Conservation (phyloP, 2,329 filamentous ascomycete genomes). For the Mycocentrospora acerina region DNA sequence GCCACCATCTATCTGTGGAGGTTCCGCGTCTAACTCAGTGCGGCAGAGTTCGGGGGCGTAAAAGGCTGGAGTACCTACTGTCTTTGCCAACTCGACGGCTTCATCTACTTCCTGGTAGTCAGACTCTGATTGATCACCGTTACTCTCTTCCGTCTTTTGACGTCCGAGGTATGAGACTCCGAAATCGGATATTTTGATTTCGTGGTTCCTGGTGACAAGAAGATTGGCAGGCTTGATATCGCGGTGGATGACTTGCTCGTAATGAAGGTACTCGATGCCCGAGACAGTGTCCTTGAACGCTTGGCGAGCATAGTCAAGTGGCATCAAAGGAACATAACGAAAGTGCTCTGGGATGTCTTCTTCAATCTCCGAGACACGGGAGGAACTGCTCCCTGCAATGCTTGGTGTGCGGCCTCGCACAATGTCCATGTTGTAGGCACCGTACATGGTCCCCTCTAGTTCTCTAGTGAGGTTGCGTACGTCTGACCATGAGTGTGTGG, state of each 20-base stretch:
- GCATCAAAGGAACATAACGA: conserved; percentile 91
- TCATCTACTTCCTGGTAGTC: conserved; percentile 88
- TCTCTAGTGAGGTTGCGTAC: conserved; percentile 46
- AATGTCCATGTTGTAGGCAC: conserved; percentile 62
- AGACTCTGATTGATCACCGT: conserved; percentile 71
- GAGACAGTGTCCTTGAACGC: conserved; percentile 92
- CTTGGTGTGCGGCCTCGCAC: conserved; percentile 73
- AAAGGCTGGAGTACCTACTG: conserved; percentile 94
- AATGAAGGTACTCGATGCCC: conserved; percentile 82
- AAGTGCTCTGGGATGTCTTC: conserved; percentile 79
- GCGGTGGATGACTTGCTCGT: conserved; percentile 54
- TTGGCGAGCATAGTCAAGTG: conserved; percentile 75
- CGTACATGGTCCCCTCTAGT: conserved; percentile 77
- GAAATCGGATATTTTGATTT: conserved; percentile 98
- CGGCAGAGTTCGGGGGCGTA: conserved; percentile 96
- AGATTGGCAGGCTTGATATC: conserved; percentile 72
- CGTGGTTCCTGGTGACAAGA: conserved; percentile 78
- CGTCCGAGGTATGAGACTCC: conserved; percentile 96
- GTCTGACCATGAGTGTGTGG: conserved; percentile 10
- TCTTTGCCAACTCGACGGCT: conserved; percentile 95
- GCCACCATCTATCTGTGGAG: conserved; percentile 81
- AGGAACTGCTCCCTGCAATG: conserved; percentile 74
- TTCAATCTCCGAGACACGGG: conserved; percentile 44
- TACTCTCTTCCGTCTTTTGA: conserved; percentile 77
- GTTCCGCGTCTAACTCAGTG: conserved; percentile 67